phyloP scores from a whole-genome alignment of 345 rosid species.

The Murraya paniculata region DNA sequence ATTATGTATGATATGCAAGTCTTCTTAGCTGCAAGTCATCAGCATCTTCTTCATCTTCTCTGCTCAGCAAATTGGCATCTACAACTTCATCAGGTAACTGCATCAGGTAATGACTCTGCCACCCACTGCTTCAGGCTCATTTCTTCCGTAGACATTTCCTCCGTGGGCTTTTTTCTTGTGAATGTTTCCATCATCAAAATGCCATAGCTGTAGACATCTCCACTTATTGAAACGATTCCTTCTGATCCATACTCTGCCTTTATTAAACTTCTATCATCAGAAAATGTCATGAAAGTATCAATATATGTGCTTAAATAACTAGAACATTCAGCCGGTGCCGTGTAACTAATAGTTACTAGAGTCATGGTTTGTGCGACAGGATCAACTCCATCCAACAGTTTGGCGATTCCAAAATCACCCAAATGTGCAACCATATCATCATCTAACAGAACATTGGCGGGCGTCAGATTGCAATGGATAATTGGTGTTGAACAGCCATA shows the following conservation, averaged over 20 bases:
- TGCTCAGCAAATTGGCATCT: constrained; percentile 9
- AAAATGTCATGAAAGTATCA: too few relatives aligned
- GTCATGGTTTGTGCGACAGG: not conserved
- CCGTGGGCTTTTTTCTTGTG: constrained; percentile 17
- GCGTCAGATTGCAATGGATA: not conserved
- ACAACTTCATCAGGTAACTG: not conserved
- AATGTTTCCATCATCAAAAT: constrained; percentile 18
- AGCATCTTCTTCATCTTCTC: not conserved
- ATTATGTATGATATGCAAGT: constrained; percentile 3
- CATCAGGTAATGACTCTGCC: not conserved
- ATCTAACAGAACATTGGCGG: not conserved
- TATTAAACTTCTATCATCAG: too few relatives aligned
- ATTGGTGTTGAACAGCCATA: not conserved
- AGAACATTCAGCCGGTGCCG: not conserved
- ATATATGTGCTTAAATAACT: too few relatives aligned
- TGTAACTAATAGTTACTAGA: not conserved
- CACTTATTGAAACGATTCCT: not conserved
- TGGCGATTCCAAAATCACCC: not conserved
- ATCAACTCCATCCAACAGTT: not conserved
- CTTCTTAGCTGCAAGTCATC: not conserved
- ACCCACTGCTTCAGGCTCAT: constrained; percentile 22
- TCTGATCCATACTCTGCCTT: constrained; percentile 9
- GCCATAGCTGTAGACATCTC: constrained; percentile 18
- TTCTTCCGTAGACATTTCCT: constrained; percentile 10
- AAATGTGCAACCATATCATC: not conserved